A percentile compares a stretch with the other conserved stretches of the same genome.
These are phyloP conservation scores for Trypanosoma vivax DNA, from an alignment of 208 protist species.

Conservation along the genomic window DNA sequence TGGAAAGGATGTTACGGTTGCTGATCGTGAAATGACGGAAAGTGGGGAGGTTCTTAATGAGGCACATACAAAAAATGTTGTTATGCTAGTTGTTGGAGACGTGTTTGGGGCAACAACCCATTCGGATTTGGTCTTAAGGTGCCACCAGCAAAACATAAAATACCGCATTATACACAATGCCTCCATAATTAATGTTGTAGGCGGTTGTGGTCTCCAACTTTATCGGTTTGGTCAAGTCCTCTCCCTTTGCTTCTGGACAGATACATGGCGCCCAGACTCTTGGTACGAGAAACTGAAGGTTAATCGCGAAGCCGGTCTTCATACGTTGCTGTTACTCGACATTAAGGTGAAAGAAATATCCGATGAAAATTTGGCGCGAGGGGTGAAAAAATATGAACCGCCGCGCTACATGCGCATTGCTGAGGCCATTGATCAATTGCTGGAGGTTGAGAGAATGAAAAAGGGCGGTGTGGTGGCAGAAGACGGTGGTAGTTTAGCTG, in stretches of 20 bases:
- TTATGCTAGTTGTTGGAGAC: conserved; percentile 99
- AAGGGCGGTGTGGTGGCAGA: conserved; percentile 58
- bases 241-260: conserved; percentile 96
- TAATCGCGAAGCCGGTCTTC: conserved; percentile 91
- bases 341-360: conserved; percentile 99
- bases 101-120: conserved; percentile 99
- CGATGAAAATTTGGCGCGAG: conserved; percentile 93
- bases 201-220: conserved; percentile 97
- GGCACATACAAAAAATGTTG: conserved; percentile 86
- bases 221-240: conserved; percentile 98
- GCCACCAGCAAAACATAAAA: conserved; percentile 77
- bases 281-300: conserved; percentile 96
- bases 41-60: conserved; percentile 85
- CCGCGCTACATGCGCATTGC: conserved; percentile 98
- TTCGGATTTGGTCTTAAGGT: conserved; percentile 96
- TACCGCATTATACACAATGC: conserved; percentile 98
- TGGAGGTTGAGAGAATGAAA: conserved; percentile 89
- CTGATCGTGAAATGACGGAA: conserved; percentile 96
- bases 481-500: conserved; percentile 78
- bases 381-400: conserved; percentile 95
- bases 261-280: conserved; percentile 95
- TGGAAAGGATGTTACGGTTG: conserved; percentile 84
- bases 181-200: conserved; percentile 99
- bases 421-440: conserved; percentile 93
- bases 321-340: conserved; percentile 98